A percentile compares a stretch with the other conserved stretches of the same genome.
Conservation (phyloP, 1,139 yeast species). For the Eremothecium sinecaudum region DNA sequence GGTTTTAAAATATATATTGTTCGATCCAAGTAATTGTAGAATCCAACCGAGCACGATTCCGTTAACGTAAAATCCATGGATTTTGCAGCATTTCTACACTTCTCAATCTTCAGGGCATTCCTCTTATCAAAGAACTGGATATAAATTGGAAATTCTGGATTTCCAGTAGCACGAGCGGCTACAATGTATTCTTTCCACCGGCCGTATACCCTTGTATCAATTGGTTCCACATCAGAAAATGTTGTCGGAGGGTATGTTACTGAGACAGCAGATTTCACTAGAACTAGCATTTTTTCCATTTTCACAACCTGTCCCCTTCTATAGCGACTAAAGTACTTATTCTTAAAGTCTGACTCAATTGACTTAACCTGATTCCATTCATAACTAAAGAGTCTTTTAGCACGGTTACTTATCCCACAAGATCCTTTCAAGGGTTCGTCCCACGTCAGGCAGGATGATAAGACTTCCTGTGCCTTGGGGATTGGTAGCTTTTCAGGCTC, state of each 20-base stretch:
- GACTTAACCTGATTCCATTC: conserved; percentile 9
- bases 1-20: conserved; percentile 47
- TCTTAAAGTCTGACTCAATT: conserved; percentile 7
- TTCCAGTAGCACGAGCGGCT: conserved; percentile 52
- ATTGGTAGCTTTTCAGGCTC: conserved; percentile 6
- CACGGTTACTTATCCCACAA: conserved; percentile 10
- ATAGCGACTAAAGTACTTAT: conserved; percentile 13
- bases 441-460: conserved; percentile 7
- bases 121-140: conserved; percentile 53
- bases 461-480: conserved; percentile 4
- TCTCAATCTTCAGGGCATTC: conserved; percentile 29
- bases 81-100: conserved; percentile 16
- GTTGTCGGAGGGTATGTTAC: conserved; percentile 25
- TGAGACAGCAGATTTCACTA: conserved; percentile 39
- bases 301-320: conserved; percentile 53
- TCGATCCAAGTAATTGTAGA: conserved; percentile 63
- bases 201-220: conserved; percentile 50
- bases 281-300: conserved; percentile 55
- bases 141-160: conserved; percentile 39
- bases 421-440: conserved; percentile 8
- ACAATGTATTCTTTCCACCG: conserved; percentile 70
- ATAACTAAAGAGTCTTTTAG: conserved; percentile 11
- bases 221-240: conserved; percentile 41
- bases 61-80: conserved; percentile 28
- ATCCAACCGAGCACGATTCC: conserved; percentile 33